Evolutionary conservation across 169 alveolate genomes (phyloP), one percentile per base, ranked within the genome.

Genomic region (Babesia divergens): DNA sequence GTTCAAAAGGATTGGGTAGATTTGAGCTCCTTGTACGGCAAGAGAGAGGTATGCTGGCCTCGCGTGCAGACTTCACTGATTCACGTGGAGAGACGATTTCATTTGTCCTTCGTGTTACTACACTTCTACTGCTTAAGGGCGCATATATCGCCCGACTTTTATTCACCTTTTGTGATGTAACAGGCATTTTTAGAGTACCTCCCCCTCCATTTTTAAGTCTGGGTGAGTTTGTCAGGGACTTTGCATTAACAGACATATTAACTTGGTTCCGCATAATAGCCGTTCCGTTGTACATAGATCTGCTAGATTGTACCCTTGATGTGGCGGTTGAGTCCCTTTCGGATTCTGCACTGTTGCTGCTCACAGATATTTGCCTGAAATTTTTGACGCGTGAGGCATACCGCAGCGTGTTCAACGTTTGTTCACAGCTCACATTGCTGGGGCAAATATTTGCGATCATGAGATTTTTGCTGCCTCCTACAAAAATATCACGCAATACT

Each of bases 401-500:
- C 67, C 99, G 82, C 31, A 98, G 90, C 9, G 99, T 97, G 82
- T 98, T 98, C 47, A 98, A 82, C 24, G 99, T 96, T 83, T 98
- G 99, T 64, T 98, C 99, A 64, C 98, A 94, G 56, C 97, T 92
- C 18, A 95, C 92, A 51, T 92, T 84, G 44, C 98, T 92, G 1
- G 99, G 99, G 14, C 99, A 95, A 35, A 97, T 92, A 79, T 96
- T 97, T 28, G 99, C 99, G 31, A 98, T 98, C 99, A 98, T 98
- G 31, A 97, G 95, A 50, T 94, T 95, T 67, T 98, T 93, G 76
- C 97, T 94, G 32, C 84, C 90, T 0, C 99, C 99, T 18, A 95
- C 93, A 81, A 97, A 96, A 31, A 96, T 91, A 72, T 97, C 99
- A 68, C 97, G 90, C 67, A 97, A 86, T 9, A 92, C 96, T 79